Evolutionary conservation across 2,329 filamentous ascomycete species (phyloP), one percentile per base, ranked within the genome.

Genomic region (Periconia sp.): DNA sequence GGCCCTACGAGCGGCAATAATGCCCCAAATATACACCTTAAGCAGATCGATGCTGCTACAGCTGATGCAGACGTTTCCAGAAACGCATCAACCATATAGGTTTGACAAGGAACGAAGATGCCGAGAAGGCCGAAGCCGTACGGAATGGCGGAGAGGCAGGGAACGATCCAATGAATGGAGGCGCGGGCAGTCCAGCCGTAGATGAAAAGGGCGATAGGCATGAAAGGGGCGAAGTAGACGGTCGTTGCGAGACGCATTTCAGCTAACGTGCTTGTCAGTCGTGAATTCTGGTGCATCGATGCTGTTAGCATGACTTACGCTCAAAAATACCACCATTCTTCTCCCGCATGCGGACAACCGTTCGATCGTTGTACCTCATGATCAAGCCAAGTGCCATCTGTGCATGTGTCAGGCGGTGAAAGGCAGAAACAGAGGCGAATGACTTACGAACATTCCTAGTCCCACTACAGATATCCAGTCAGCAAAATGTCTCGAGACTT

Each of bases 51-150:
- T 4, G 49, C 49, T 10, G 46, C 46, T 3, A 86, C 76, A 0
- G 82, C 50, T 81, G 5, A 82, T 80, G 2, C 85, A 82, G 2
- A 85, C 73, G 0, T 82, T 82, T 3, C 19, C 13, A 48, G 44
- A 56, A 78, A 84, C 3, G 77, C 74, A 38, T 87, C 83, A 32
- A 86, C 78, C 4, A 86, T 73, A 50, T 87, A 88, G 8, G 79
- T 80, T 37, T 78, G 75, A 1, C 78, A 62, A 0, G 50, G 43
- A 10, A 55, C 44, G 36, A 56, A 54, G 23, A 54, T 41, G 15
- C 50, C 48, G 8, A 56, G 46, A 11, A 59, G 40, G 9, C 54
- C 56, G 39, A 57, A 48, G 18, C 50, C 48, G 26, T 54, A 49
- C 16, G 49, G 50, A 15, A 54, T 48, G 37, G 56, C 45, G 11